Evolutionary conservation across 257 asterid species (phyloP), one percentile per base, ranked within the genome.

Genomic region (Plantago elongata): DNA sequence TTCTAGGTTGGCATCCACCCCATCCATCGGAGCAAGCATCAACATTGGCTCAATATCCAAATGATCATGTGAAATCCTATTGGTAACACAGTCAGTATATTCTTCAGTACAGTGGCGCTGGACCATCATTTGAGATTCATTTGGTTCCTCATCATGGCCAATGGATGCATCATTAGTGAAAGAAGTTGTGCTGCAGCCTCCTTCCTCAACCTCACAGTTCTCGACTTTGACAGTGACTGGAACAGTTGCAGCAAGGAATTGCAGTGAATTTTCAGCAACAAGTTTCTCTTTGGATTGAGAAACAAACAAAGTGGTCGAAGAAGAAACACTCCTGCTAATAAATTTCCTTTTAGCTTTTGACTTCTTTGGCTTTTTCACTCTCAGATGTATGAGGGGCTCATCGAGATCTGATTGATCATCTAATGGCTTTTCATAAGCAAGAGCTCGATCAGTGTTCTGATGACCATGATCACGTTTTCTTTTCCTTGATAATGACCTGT

Each of bases 371-470:
- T 52, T 67, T 74, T 76, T 82, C 45, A 49, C 17, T 81, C 82
- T 86, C 78, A 54, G 77, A 55, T 57, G 71, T 70, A 78, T 66
- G 52, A 86, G 79, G 37, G 83, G 87, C 74, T 67, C 85, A n/a
- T 74, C 42, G 29, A 83, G 86, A 74, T 89, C 93, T 10, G 82
- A 63, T 40, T 79, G 84, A 51, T 77, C 87, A 69, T 77, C 84
- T 45, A 34, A 78, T 22, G 63, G 63, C 45, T 77, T 72, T 64
- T 44, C 51, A 48, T 69, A 54, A 42, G 42, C 59, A 16, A 30
- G 34, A 16, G 65, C 78, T 65, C 61, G 68, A 13, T 54, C 66
- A 30, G 73, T 54, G 63, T 64, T 51, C 47, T 63, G 62, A 34
- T 37, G 54, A 27, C 40, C 11, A 50, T 58, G 56, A 62, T 3